phyloP scores from a whole-genome alignment of 106 monocot species.

The Dendrobium chrysotoxum region DNA sequence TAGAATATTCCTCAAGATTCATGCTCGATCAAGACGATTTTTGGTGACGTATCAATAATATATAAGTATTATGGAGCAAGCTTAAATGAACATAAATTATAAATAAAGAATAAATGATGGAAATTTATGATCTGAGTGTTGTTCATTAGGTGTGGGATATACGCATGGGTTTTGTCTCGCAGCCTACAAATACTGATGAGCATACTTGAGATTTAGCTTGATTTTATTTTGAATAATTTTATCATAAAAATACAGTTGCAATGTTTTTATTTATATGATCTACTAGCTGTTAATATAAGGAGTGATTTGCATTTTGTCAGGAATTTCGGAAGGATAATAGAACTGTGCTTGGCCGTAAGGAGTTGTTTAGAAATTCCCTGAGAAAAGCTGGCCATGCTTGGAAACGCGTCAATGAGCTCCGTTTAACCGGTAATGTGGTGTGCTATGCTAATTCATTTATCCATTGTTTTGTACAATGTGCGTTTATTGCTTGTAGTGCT shows the following conservation, averaged over 20 bases:
- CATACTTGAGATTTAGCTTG: not conserved
- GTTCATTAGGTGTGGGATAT: not conserved
- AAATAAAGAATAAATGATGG: too few relatives aligned
- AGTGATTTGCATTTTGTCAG: constrained; percentile 20
- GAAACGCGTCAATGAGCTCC: constrained; percentile 78
- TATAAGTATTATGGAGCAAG: too few relatives aligned
- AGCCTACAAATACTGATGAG: not conserved
- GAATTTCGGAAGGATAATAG: constrained; percentile 81
- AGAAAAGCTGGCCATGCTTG: constrained; percentile 74
- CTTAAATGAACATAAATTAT: too few relatives aligned
- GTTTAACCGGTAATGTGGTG: constrained; percentile 54
- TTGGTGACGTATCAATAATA: too few relatives aligned
- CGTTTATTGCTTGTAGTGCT: not conserved
- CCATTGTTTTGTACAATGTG: not conserved
- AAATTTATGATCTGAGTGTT: not conserved
- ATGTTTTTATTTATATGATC: not conserved
- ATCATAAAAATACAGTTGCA: not conserved
- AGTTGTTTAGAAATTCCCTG: constrained; percentile 71
- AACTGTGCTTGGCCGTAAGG: constrained; percentile 61
- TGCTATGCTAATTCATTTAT: not conserved
- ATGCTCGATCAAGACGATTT: too few relatives aligned
- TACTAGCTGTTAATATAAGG: not conserved
- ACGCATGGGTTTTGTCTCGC: not conserved
- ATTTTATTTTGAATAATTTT: not conserved
- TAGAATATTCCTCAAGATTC: too few relatives aligned